Evolutionary conservation across 495 filamentous ascomycete genomes (phyloP), one percentile per base, ranked within the genome.

Genomic region (Talaromyces adpressus): DNA sequence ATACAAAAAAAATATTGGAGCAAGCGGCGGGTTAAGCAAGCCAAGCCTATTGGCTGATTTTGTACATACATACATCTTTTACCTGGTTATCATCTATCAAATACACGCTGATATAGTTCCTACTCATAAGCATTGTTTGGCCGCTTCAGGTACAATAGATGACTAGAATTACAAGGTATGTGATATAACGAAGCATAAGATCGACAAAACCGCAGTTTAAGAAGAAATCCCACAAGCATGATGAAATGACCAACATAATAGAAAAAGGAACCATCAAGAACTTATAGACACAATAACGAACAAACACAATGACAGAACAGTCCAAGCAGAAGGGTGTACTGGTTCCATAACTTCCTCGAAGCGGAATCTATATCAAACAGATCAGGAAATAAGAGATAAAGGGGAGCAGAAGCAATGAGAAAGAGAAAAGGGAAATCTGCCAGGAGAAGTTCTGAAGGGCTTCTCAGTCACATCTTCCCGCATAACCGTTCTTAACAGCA

Each of bases 401-500:
- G 8, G 8, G 27, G 22, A 16, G 23, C 11, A 29, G 20, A 56
- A 56, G 27, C n/a, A 56, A 6, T 29, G n/a, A 27, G 23, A 29
- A 29, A 56, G 52, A 5, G n/a, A 49, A 49, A 49, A 20, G 45
- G 45, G 18, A 16, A 20, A 20, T 49, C 12, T 49, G 45, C 18
- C 14, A 49, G n/a, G 45, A 8, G 45, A 49, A 20, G 45, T 49
- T 49, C 45, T 49, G 45, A 49, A 20, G 18, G 45, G 4, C 20
- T 49, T 53, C 60, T 49, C 45, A 20, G n/a, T 16, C 22, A 45
- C 9, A 18, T 16, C 22, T 22, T 41, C 32, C 59, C 32, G 6
- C 39, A 60, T 11, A 27, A 14, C 32, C 20, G 22, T 29, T n/a
- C 72, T 78, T 87, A 97, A 74, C 93, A 98, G 80, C 93, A 98